phyloP scores from a whole-genome alignment of 805 yeast genomes.

The Ogataea haglerorum region DNA sequence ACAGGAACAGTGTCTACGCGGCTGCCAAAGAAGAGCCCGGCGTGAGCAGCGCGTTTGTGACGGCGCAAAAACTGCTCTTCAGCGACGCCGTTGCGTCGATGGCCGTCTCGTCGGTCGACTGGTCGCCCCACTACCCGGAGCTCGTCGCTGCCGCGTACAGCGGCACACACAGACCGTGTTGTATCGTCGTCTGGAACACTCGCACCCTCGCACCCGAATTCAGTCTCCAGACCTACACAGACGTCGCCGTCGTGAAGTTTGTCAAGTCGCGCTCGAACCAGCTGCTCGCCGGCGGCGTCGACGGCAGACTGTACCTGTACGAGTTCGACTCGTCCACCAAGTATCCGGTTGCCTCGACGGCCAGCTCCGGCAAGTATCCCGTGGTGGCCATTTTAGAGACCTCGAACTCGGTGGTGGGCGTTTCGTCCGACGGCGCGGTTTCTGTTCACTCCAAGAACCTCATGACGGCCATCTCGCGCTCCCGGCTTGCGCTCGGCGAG shows the following conservation, averaged over 20 bases:
- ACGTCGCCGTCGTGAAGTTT: conserved; percentile 39
- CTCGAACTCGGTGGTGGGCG: conserved; percentile 23
- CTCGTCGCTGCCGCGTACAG: conserved; percentile 27
- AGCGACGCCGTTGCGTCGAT: conserved; percentile 10
- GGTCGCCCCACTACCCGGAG: conserved; percentile 31
- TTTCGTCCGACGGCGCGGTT: conserved; percentile 23
- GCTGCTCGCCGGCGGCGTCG: conserved; percentile 46
- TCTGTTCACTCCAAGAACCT: conserved; percentile 23
- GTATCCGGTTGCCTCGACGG: conserved; percentile 22
- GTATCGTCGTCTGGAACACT: conserved; percentile 31
- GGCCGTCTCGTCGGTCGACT: conserved; percentile 28
- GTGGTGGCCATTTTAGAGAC: conserved; percentile 25
- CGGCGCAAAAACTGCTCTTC: conserved; percentile 1
- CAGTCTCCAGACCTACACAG: conserved; percentile 39
- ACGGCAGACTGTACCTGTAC: conserved; percentile 54
- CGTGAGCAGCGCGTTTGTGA: conserved; percentile 3
- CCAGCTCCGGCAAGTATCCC: conserved; percentile 12
- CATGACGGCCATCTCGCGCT: conserved; percentile 17
- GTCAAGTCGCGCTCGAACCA: conserved; percentile 37
- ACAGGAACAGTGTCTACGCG: conserved; percentile 28
- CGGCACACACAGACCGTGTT: conserved; percentile 8
- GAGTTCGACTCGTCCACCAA: conserved; percentile 35
- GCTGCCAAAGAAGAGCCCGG: conserved; percentile 4
- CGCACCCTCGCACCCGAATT: conserved; percentile 31
- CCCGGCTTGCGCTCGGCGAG: conserved; percentile 9